Evolutionary conservation across 495 filamentous ascomycete species (phyloP).

Genomic region (Aspergillus nanangensis): DNA sequence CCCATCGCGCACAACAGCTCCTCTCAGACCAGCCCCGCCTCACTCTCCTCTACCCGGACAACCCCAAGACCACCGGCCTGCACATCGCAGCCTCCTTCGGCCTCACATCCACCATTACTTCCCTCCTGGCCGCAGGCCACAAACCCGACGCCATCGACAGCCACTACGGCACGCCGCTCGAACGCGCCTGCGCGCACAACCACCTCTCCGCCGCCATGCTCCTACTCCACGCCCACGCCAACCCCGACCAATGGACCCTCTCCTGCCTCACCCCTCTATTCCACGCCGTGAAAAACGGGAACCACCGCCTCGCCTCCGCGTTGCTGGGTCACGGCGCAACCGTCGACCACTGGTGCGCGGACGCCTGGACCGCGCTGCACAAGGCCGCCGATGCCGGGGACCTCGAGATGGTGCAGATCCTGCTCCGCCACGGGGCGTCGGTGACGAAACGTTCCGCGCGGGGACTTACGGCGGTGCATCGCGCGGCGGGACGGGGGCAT

Average conservation of each 20-base stretch:
- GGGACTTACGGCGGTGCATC: constrained; percentile 5
- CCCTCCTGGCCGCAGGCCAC: background rate
- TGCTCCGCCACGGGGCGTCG: background rate
- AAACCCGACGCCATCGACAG: background rate
- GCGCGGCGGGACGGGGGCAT: constrained; percentile 6
- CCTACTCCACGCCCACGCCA: background rate
- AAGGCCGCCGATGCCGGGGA: constrained; percentile 6
- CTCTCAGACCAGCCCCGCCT: background rate
- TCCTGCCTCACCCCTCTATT: background rate
- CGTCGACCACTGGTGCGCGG: background rate
- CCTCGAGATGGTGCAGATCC: background rate
- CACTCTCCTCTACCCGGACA: constrained; percentile 1
- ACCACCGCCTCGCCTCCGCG: background rate
- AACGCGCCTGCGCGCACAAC: background rate
- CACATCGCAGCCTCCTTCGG: constrained; percentile 5
- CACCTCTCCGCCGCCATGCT: background rate
- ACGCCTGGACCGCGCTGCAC: constrained; percentile 1
- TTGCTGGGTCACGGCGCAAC: background rate
- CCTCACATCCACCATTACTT: background rate
- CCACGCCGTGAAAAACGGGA: background rate
- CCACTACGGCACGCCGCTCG: background rate
- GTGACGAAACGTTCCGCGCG: background rate
- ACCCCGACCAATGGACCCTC: background rate
- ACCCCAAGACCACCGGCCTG: background rate
- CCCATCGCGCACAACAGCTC: background rate